Conservation (phyloP, 176 grass and related monocot species). For the Bromus sterilis region DNA sequence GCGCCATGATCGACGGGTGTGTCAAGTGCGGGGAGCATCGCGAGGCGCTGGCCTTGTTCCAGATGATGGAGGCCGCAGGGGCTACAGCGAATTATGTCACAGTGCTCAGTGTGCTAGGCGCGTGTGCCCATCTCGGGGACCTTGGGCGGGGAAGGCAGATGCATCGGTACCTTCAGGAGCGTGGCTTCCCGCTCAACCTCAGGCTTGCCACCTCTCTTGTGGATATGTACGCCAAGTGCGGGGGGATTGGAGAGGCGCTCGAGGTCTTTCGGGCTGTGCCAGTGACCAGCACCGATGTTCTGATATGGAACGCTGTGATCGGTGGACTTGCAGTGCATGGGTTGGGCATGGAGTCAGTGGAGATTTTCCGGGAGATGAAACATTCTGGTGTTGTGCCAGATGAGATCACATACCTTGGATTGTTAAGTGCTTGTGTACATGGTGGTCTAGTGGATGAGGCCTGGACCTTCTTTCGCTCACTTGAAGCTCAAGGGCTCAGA, state of each 20-base stretch:
- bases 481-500: slow-evolving; percentile 41
- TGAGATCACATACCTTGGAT: slow-evolving; percentile 60
- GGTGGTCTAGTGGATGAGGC: slow-evolving; percentile 60
- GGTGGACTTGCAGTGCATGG: slow-evolving; percentile 58
- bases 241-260: slow-evolving; percentile 40
- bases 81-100: slow-evolving; percentile 45
- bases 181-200: slow-evolving; percentile 25
- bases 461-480: slow-evolving; percentile 38
- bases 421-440: slow-evolving; percentile 52
- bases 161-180: slow-evolving; percentile 31
- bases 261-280: slow-evolving; percentile 39
- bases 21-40: slow-evolving; percentile 42
- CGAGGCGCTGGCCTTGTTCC: slow-evolving; percentile 31
- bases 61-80: slow-evolving; percentile 47
- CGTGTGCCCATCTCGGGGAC: slow-evolving; percentile 53
- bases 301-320: slow-evolving; percentile 65
- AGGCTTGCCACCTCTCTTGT: slow-evolving; percentile 45
- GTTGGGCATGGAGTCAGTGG: slow-evolving; percentile 28
- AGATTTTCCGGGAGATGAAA: slow-evolving; percentile 51
- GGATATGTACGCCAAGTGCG: slow-evolving; percentile 64
- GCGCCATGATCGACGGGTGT: slow-evolving; percentile 63
- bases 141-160: slow-evolving; percentile 36
- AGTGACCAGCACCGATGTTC: slow-evolving; percentile 32
- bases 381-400: slow-evolving; percentile 24
- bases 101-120: slow-evolving; percentile 53